phyloP scores from a whole-genome alignment of 352 stramenopile species.

The Halophytophthora polymorphica region DNA sequence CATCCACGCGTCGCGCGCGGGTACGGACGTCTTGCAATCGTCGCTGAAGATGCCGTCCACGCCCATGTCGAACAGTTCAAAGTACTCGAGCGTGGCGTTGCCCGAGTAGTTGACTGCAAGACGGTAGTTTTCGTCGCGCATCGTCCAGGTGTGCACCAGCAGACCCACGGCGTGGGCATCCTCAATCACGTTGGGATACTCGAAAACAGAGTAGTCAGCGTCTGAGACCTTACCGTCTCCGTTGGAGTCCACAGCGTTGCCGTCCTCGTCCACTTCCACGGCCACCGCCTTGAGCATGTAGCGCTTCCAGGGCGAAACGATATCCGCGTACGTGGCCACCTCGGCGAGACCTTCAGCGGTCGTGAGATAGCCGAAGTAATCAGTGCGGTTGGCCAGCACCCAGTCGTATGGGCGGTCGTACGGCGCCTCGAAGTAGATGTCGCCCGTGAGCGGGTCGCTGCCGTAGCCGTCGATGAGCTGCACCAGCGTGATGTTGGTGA shows the following conservation, averaged over 20 bases:
- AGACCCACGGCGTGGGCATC: slow-evolving; percentile 53
- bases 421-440: slow-evolving; percentile 42
- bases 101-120: slow-evolving; percentile 61
- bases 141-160: slow-evolving; percentile 58
- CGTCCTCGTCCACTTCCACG: slow-evolving; percentile 34
- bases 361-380: slow-evolving; percentile 54
- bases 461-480: slow-evolving; percentile 73
- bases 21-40: slow-evolving; percentile 51
- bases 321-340: slow-evolving; percentile 61
- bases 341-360: slow-evolving; percentile 54
- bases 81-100: slow-evolving; percentile 59
- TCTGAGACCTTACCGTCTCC: slow-evolving; percentile 59
- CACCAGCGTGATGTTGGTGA: slow-evolving; percentile 71
- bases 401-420: slow-evolving; percentile 64
- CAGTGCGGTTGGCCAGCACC: slow-evolving; percentile 46
- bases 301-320: slow-evolving; percentile 82
- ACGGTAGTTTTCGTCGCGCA: slow-evolving; percentile 65
- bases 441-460: slow-evolving; percentile 52
- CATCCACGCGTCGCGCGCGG: slow-evolving; percentile 38
- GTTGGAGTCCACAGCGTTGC: slow-evolving; percentile 53
- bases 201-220: slow-evolving; percentile 54
- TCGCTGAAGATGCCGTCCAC: slow-evolving; percentile 66
- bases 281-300: slow-evolving; percentile 60
- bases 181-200: slow-evolving; percentile 38
- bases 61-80: slow-evolving; percentile 58